These are phyloP conservation scores for Croton setiger DNA, from an alignment of 441 rosid genomes.

Conservation along the genomic window DNA sequence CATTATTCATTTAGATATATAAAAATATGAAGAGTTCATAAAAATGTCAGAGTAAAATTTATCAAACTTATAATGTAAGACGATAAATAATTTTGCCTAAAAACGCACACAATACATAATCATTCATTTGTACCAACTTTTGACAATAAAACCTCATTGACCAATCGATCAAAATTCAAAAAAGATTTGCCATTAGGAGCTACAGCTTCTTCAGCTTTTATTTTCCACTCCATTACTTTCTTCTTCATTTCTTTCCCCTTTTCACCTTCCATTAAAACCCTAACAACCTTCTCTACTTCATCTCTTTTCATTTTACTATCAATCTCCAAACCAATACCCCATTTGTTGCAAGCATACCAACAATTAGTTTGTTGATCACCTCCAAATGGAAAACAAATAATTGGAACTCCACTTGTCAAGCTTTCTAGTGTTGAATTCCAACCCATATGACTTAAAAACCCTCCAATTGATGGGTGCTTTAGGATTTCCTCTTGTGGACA, in stretches of 20 bases:
- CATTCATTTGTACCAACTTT: background rate
- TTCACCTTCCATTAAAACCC: constrained; percentile 21
- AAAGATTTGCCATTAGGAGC: constrained; percentile 10
- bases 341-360: constrained; percentile 7
- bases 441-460: constrained; percentile 17
- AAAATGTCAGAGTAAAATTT: too few species aligned
- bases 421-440: constrained; percentile 19
- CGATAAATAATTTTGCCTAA: too few species aligned
- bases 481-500: constrained; percentile 11
- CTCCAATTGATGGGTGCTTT: constrained; percentile 13
- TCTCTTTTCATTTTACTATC: constrained; percentile 19
- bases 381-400: constrained; percentile 13
- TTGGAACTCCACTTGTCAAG: background rate
- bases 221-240: constrained; percentile 20
- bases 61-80: too few species aligned
- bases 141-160: background rate
- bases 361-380: constrained; percentile 15
- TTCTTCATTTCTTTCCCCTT: constrained; percentile 21
- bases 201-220: constrained; percentile 12
- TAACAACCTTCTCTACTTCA: constrained; percentile 21
- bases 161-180: constrained; percentile 10
- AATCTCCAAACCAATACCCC: constrained; percentile 17
- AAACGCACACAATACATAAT: too few species aligned
- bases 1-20: too few species aligned
- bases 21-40: too few species aligned